Evolutionary conservation across 164 flowering plant species (phyloP), one percentile per base, ranked within the genome.

Genomic region (Houttuynia cordata): DNA sequence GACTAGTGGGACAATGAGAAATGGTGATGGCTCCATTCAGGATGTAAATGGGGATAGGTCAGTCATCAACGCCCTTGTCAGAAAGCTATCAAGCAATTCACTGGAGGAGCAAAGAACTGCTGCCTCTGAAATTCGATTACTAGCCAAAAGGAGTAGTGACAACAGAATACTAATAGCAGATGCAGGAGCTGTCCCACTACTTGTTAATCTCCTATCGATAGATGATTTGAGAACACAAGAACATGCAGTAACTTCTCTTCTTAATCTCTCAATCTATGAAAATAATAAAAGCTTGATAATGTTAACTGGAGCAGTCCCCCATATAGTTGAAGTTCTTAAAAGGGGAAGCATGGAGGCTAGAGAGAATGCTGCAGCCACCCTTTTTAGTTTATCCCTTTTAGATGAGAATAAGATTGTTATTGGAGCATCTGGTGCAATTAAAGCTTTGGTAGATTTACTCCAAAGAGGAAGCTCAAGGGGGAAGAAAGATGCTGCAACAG

Each of bases 351-450:
- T 76, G 81, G 96, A 84, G 73, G 86, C 94, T 0, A 75, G 81
- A 56, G 97, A 93, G 64, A 93, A 87, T 74, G 91, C 98, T 20
- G 98, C 98, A 39, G 98, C 98, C 8, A 87, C 98, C 53, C 80
- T 93, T 60, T 93, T 93, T 61, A 89, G 96, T 63, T 66, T 93
- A 63, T 87, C 98, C 12, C 79, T 87, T 40, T 75, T 78, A 1
- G 97, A 93, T 66, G 97, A 93, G 71, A 93, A 89, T 75, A 86
- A 84, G 71, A 86, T 87, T 60, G 83, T 82, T 7, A 86, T 89
- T 19, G 98, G 97, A 19, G 88, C 96, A 37, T 87, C 97, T 0
- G 96, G 94, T 8, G 98, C 97, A n/a, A 83, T 93, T 30, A 77
- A 85, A 8, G 94, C 96, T 8, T 64, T 93, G 62, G 94, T 89